Evolutionary conservation across 140 eudicot genomes (phyloP), one percentile per base, ranked within the genome.

Genomic region (Ambrosia hybrid): DNA sequence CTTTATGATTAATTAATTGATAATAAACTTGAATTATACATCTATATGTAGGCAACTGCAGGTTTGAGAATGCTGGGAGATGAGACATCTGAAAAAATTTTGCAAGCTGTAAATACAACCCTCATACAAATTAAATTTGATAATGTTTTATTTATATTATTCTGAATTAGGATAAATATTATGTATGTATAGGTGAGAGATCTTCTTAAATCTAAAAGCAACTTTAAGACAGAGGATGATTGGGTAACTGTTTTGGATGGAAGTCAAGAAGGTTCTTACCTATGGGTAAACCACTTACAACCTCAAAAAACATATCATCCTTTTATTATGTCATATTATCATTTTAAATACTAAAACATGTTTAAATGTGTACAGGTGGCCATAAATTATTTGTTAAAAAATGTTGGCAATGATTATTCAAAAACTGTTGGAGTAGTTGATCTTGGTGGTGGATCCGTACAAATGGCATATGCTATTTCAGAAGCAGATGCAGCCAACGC

Each of bases 201-300:
- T 61, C 79, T 82, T 79, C 80, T 93, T 64, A 83, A 81, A 84
- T 81, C 74, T 61, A 85, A 81, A 64, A 87, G 96, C 83, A 70
- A 58, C 37, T 77, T 93, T 51, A 90, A 87, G 77, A 90, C 93
- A 5, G 73, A 82, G 51, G 84, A 77, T 57, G 91, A 87, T 59
- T 84, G 96, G 88, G 97, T 93, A 57, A 85, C 93, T 56, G 97
- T 93, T 79, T 70, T 93, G 67, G 98, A 90, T 77, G 97, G 98
- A 73, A 79, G 79, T 65, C 98, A 93, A 87, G 98, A 93, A 86
- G 98, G 98, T 83, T 93, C 97, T 75, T 93, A 86, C 77, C 97
- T 83, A 71, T 93, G 98, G 98, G 98, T 93, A 90, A 78, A 93
- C 63, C 58, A 21, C 21, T n/a, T 45, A 5, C 61, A 68, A 61